These are phyloP conservation scores for Apiospora koreana DNA, from an alignment of 2,329 filamentous ascomycete species.

Conservation along the genomic window DNA sequence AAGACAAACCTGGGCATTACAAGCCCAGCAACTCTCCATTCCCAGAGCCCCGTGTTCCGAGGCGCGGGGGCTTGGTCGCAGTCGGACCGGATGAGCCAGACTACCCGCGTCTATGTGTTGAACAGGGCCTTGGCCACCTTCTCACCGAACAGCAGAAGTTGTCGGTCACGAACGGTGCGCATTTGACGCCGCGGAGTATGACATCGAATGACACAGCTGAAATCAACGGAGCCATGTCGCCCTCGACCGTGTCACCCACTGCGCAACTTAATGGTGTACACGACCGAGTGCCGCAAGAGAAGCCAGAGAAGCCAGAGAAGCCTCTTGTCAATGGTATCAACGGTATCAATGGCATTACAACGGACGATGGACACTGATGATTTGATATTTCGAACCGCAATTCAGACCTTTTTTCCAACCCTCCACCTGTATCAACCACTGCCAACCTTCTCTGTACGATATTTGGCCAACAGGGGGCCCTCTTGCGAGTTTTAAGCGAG, in stretches of 20 bases:
- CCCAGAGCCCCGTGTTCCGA: constrained; percentile 55
- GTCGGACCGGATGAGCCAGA: constrained; percentile 59
- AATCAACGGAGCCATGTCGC: constrained; percentile 16
- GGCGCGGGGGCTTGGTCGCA: constrained; percentile 51
- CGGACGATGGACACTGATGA: background rate
- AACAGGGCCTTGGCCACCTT: constrained; percentile 59
- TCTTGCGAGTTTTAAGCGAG: background rate
- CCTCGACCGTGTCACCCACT: constrained; percentile 15
- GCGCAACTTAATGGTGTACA: constrained; percentile 14
- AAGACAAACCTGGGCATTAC: constrained; percentile 49
- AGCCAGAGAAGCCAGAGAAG: constrained; percentile 14
- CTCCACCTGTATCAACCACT: background rate
- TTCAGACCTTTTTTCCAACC: background rate
- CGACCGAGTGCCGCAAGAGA: constrained; percentile 9
- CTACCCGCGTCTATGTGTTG: constrained; percentile 54
- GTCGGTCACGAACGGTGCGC: constrained; percentile 47
- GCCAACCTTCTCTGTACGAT: constrained; percentile 10
- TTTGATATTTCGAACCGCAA: background rate
- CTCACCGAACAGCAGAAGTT: constrained; percentile 47
- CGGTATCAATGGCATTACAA: constrained; percentile 6
- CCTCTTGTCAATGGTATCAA: constrained; percentile 19
- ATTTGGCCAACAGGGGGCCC: background rate
- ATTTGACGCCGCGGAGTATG: constrained; percentile 47
- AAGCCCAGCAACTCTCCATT: constrained; percentile 55
- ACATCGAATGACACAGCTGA: constrained; percentile 29